Percentiles rank a stretch among this genome's conserved stretches.
Evolutionary conservation across 768 basidiomycete species (phyloP).

Genomic region (Agaricus subrufescens): DNA sequence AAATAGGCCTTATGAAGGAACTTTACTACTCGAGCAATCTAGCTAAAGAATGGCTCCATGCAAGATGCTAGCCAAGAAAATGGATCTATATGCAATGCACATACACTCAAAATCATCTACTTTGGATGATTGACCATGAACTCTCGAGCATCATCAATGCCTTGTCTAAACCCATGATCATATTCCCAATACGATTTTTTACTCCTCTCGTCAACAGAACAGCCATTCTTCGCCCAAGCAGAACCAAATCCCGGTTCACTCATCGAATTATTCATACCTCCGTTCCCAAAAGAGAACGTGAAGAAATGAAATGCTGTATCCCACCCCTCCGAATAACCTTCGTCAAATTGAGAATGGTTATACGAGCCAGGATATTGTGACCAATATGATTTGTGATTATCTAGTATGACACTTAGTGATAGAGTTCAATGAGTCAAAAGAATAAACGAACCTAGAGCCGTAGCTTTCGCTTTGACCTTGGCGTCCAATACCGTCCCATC

Average conservation of each 20-base stretch:
- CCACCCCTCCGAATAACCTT: slow-evolving; percentile 71
- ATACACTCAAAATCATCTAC: not conserved
- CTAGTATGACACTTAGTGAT: slow-evolving; percentile 23
- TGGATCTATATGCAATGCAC: too few species aligned
- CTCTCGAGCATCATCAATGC: slow-evolving; percentile 31
- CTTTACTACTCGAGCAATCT: too few species aligned
- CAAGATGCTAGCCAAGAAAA: too few species aligned
- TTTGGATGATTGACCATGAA: not conserved
- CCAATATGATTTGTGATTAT: slow-evolving; percentile 36
- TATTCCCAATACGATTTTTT: slow-evolving; percentile 57
- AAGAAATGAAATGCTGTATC: slow-evolving; percentile 63
- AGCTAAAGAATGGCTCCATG: too few species aligned
- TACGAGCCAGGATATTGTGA: slow-evolving; percentile 49
- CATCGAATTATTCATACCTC: slow-evolving; percentile 19
- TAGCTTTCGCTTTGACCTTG: not conserved
- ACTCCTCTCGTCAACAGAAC: slow-evolving; percentile 21
- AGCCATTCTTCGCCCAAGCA: slow-evolving; percentile 46
- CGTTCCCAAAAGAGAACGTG: slow-evolving; percentile 12
- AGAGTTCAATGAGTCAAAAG: slow-evolving; percentile 19
- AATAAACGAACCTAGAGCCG: slow-evolving; percentile 13
- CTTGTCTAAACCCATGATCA: slow-evolving; percentile 65
- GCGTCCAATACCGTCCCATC: not conserved
- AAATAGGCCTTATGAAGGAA: too few species aligned
- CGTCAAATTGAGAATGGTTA: slow-evolving; percentile 62
- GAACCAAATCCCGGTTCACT: slow-evolving; percentile 63